Evolutionary conservation across 2,329 filamentous ascomycete genomes (phyloP).

Genomic region (Clonostachys rosea): DNA sequence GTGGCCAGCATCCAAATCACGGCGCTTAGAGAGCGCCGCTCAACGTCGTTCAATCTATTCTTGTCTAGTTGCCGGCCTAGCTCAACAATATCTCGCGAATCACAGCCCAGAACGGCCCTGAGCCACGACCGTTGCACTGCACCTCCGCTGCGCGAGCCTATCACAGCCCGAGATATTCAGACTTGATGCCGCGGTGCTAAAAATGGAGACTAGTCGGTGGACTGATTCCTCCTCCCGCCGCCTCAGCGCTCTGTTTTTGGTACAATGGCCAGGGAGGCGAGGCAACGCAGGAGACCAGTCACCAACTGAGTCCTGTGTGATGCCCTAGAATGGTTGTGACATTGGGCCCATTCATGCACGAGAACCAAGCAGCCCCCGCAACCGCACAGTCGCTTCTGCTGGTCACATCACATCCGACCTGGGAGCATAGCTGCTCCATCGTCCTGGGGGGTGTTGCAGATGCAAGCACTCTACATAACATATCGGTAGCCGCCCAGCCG

Average conservation of each 20-base stretch:
- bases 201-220: too few relatives aligned
- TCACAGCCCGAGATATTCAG: too few relatives aligned
- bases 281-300: too few relatives aligned
- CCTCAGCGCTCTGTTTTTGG: too few relatives aligned
- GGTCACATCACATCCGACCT: conserved; percentile 2
- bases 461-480: conserved; percentile 38
- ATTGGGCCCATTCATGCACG: conserved; percentile 1
- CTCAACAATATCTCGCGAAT: not conserved
- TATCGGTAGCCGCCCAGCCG: conserved; percentile 35
- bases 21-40: conserved; percentile 2
- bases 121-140: not conserved
- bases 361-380: not conserved
- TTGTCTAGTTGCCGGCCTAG: not conserved
- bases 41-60: not conserved
- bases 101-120: not conserved
- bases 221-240: too few relatives aligned
- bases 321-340: conserved; percentile 1
- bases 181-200: too few relatives aligned
- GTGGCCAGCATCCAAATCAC: not conserved
- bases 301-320: not conserved
- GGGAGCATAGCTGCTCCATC: too few relatives aligned
- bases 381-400: not conserved
- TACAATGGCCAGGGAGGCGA: too few relatives aligned
- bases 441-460: not conserved
- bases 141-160: not conserved